Evolutionary conservation across 225 moss, liverwort and hornwort species (phyloP).

Genomic region (Antitrichia curtipendula): DNA sequence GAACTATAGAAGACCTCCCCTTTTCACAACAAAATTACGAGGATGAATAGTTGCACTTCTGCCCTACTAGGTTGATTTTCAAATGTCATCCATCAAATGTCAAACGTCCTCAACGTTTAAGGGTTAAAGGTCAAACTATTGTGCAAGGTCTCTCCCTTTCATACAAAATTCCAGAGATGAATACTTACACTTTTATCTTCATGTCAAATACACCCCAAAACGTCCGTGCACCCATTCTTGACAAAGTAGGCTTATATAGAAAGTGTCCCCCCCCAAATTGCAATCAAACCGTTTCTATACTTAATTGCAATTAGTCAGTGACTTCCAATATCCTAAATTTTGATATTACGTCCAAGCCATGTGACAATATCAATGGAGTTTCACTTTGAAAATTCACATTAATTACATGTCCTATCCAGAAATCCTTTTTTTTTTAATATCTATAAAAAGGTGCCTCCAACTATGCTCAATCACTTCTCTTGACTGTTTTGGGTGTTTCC

Average conservation of each 20-base stretch:
- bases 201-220: neutral
- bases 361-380: rapidly evolving
- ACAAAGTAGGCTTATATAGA: neutral
- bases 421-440: neutral
- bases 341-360: no score
- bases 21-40: no score
- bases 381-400: neutral
- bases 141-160: neutral
- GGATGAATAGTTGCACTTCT: no score
- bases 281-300: neutral
- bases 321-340: rapidly evolving
- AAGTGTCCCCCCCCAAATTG: neutral
- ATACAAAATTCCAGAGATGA: neutral
- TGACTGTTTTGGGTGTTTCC: neutral
- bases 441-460: neutral
- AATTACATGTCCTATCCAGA: neutral
- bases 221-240: rapidly evolving
- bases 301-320: rapidly evolving
- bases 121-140: neutral
- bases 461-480: rapidly evolving
- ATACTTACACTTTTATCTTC: rapidly evolving
- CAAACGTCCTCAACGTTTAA: no score
- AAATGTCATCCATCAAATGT: no score
- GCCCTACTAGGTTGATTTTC: no score
- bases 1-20: no score